Evolutionary conservation across 768 basidiomycete genomes (phyloP).

Genomic region (Daedaleopsis nitida): DNA sequence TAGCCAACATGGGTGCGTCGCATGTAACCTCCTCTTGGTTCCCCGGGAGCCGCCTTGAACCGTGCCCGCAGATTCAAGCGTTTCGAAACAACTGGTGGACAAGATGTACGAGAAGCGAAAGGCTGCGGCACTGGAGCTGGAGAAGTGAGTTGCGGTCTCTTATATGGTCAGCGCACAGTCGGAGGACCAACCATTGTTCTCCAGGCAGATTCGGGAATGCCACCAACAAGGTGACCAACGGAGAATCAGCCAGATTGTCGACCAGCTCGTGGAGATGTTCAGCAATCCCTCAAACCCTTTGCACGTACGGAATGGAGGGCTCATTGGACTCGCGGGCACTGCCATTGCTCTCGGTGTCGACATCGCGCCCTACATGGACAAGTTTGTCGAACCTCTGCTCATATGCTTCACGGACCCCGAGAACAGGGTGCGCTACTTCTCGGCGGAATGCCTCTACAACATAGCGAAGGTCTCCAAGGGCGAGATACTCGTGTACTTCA

Average conservation of each 20-base stretch:
- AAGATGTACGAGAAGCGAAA: slow-evolving; percentile 98
- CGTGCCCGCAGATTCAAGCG: slow-evolving; percentile 58
- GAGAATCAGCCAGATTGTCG: slow-evolving; percentile 84
- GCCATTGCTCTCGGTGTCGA: slow-evolving; percentile 97
- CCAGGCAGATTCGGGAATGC: slow-evolving; percentile 84
- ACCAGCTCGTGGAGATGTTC: slow-evolving; percentile 95
- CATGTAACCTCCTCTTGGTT: not conserved
- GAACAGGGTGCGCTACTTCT: slow-evolving; percentile 95
- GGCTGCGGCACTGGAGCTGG: slow-evolving; percentile 91
- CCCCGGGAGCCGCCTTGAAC: not conserved
- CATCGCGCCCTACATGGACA: slow-evolving; percentile 91
- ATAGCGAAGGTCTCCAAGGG: slow-evolving; percentile 97
- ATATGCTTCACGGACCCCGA: slow-evolving; percentile 93
- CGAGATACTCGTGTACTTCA: slow-evolving; percentile 95
- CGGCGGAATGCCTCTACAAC: slow-evolving; percentile 97
- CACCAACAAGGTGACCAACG: slow-evolving; percentile 79
- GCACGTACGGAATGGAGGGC: slow-evolving; percentile 90
- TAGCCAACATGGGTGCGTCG: slow-evolving; percentile 25
- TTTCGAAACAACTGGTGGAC: slow-evolving; percentile 82
- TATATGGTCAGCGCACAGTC: not conserved
- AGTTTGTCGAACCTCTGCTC: slow-evolving; percentile 86
- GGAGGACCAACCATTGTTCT: not conserved
- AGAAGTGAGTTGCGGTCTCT: slow-evolving; percentile 68
- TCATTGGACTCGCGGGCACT: slow-evolving; percentile 94
- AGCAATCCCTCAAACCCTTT: slow-evolving; percentile 78